Evolutionary conservation across 192 early-diverging fungal species (phyloP).

Genomic region (Neocallimastix lanati): DNA sequence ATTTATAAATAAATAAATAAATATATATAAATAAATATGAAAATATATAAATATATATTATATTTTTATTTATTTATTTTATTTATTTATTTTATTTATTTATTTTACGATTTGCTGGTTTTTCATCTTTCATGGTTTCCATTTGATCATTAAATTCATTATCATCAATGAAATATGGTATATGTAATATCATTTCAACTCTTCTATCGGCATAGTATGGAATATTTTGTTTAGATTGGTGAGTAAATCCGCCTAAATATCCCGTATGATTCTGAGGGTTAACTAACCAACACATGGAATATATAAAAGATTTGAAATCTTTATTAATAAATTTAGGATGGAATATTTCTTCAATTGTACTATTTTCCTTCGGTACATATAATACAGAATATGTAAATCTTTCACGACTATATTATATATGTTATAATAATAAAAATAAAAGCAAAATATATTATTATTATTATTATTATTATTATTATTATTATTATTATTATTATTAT

Average conservation of each 20-base stretch:
- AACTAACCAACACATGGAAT: neutral
- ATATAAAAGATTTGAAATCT: neutral
- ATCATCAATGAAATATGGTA: neutral
- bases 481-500: no score
- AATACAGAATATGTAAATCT: neutral
- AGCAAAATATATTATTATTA: no score
- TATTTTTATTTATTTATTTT: no score
- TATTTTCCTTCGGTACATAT: neutral
- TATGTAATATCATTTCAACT: neutral
- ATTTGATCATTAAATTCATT: neutral
- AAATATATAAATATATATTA: no score
- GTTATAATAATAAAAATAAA: no score
- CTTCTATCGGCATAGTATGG: neutral
- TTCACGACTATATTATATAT: neutral
- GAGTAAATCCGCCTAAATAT: neutral
- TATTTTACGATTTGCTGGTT: no score
- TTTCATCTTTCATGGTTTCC: no score
- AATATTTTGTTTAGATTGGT: neutral
- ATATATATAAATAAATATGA: no score
- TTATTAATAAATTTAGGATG: neutral
- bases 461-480: no score
- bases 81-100: no score
- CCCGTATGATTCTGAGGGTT: neutral
- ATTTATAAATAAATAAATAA: no score
- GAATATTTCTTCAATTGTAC: neutral